Evolutionary conservation across 805 yeast genomes (phyloP), one percentile per base, ranked within the genome.

Genomic region (Metschnikowia shivogae): DNA sequence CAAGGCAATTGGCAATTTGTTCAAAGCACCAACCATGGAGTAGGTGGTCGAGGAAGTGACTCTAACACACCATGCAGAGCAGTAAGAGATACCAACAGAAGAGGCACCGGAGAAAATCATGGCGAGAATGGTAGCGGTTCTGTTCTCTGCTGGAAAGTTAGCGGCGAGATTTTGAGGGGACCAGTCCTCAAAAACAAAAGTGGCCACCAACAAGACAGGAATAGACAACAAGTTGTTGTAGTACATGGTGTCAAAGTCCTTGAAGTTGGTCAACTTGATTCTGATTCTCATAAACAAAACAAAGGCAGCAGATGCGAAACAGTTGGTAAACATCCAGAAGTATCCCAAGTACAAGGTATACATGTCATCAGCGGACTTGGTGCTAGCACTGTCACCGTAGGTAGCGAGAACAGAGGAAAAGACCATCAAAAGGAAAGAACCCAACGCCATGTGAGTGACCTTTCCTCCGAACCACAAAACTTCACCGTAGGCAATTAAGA

Each of bases 1-100:
- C 48, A 93, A 77, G 12, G 99, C 99, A 62, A 93, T 89, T 63
- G 99, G 99, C 60, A 93, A 82, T 74, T 93, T 93, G 81, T 93
- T 93, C 68, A 93, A 80, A 44, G 99, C 99, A 68, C 99, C 99
- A 48, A 93, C 98, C 99, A 93, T 93, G 44, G 97, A 89, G 75
- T 93, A 93, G 45, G 99, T 93, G 45, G 99, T 93, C 24, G 98
- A 90, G 19, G 97, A 89, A 36, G 99, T 93, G 53, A 93, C 98
- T 74, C 99, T 88, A 55, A 93, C 96, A 80, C 99, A 93, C 99
- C 99, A 93, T 50, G 97, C 99, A 10, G 98, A 89, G 70, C 97
- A 89, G 80, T 93, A 93, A 36, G 98, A 92, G 65, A 93, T 93
- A 73, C 96, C 97, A 43, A 93, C 96, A 28, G 97, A 85, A 36